Percentiles rank a stretch among this genome's conserved stretches.
phyloP scores from a whole-genome alignment of 2,329 filamentous ascomycete species.

The Penicillium palitans region DNA sequence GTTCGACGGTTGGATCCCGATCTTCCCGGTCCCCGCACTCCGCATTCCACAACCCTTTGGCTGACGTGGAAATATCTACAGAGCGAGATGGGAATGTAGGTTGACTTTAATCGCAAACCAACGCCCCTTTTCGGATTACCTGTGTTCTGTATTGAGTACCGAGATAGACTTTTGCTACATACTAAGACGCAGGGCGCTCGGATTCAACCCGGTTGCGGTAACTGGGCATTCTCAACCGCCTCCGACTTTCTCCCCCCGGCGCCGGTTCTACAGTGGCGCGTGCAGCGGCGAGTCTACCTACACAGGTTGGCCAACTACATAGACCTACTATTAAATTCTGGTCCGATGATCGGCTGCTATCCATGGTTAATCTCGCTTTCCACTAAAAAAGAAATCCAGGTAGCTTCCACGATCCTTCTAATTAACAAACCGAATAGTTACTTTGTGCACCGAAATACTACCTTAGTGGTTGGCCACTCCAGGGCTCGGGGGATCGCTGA shows the following conservation, averaged over 20 bases:
- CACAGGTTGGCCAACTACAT: neutral
- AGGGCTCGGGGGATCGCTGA: neutral
- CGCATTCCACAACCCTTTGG: constrained; percentile 13
- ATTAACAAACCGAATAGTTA: neutral
- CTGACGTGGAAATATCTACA: neutral
- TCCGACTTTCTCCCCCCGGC: constrained; percentile 3
- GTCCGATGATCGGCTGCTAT: constrained; percentile 3
- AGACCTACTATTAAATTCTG: neutral
- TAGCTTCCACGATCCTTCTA: neutral
- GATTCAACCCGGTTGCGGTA: constrained; percentile 4
- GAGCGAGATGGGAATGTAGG: neutral
- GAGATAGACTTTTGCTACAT: neutral
- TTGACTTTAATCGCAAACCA: neutral
- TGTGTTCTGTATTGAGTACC: neutral
- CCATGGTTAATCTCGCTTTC: neutral
- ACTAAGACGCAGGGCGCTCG: neutral
- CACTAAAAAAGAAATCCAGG: neutral
- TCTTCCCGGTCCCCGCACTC: constrained; percentile 22
- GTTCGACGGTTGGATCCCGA: constrained; percentile 14
- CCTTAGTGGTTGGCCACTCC: neutral
- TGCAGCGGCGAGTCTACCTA: neutral
- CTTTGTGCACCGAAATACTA: neutral
- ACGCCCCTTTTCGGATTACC: neutral
- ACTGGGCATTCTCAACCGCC: neutral
- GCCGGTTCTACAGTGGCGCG: neutral